These are phyloP conservation scores for Nitzschia putrida DNA, from an alignment of 108 stramenopile species.

Conservation along the genomic window DNA sequence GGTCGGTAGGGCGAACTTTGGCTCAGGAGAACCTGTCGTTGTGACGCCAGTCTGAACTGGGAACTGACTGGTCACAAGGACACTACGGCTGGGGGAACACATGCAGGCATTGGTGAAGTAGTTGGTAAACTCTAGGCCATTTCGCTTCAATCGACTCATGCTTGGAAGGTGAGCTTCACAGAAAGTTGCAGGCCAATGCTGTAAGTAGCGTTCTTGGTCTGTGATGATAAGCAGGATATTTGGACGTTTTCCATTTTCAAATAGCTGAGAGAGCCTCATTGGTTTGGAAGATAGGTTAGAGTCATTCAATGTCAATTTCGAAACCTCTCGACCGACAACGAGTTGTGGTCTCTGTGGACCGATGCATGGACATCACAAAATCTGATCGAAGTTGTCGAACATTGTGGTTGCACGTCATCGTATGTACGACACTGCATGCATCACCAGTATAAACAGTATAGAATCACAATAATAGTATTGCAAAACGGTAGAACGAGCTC, in stretches of 20 bases:
- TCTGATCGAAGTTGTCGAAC: too few relatives aligned
- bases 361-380: too few relatives aligned
- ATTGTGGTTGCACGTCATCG: too few relatives aligned
- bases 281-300: too few relatives aligned
- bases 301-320: too few relatives aligned
- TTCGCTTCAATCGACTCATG: conserved; percentile 42
- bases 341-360: too few relatives aligned
- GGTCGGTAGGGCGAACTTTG: conserved; percentile 13
- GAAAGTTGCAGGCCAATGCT: conserved; percentile 34
- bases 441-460: too few relatives aligned
- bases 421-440: too few relatives aligned
- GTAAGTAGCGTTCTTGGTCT: conserved; percentile 58
- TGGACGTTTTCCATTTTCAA: conserved; percentile 34
- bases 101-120: conserved; percentile 48
- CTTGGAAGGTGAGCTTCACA: conserved; percentile 31
- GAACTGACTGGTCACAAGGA: conserved; percentile 40
- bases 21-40: conserved; percentile 36
- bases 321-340: too few relatives aligned
- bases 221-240: conserved; percentile 61
- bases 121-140: conserved; percentile 30
- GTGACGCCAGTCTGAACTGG: conserved; percentile 36
- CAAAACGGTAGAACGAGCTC: too few relatives aligned
- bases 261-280: conserved; percentile 22
- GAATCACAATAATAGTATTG: too few relatives aligned
- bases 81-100: conserved; percentile 42